Conservation (phyloP, 495 filamentous ascomycete genomes). For the Pyrenula aspistea region DNA sequence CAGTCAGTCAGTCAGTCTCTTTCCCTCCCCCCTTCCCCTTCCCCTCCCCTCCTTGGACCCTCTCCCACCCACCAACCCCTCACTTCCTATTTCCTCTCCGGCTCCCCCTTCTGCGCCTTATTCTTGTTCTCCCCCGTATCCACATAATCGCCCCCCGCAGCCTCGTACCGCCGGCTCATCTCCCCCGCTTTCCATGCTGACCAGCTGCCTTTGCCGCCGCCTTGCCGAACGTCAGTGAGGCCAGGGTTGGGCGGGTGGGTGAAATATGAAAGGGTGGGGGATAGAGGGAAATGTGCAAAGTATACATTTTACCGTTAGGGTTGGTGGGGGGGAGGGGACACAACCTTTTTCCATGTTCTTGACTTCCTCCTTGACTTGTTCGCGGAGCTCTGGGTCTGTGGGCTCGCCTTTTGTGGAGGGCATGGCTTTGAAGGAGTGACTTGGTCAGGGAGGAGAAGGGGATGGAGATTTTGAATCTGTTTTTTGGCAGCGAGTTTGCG, state of each 20-base stretch:
- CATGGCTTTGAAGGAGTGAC: constrained; percentile 8
- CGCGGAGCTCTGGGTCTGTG: constrained; percentile 33
- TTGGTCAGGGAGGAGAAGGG: too few relatives aligned
- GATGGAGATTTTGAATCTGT: too few relatives aligned
- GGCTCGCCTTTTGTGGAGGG: constrained; percentile 30
- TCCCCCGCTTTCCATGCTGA: background rate
- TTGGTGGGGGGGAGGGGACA: background rate
- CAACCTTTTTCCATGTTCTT: background rate
- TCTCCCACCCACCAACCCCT: background rate
- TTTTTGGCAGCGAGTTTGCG: too few relatives aligned
- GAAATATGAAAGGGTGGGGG: background rate
- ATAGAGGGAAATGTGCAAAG: background rate
- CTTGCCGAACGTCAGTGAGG: background rate
- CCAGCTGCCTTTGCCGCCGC: background rate
- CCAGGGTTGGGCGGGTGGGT: background rate
- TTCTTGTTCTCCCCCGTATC: background rate
- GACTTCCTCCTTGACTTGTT: constrained; percentile 27
- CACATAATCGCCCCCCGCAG: background rate
- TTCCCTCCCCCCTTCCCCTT: background rate
- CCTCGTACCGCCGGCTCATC: background rate
- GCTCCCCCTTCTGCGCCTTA: constrained; percentile 1
- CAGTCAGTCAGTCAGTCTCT: too few relatives aligned
- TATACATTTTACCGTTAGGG: too few relatives aligned
- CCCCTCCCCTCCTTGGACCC: background rate
- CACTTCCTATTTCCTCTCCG: background rate